These are phyloP conservation scores for Puccinia polysora DNA, from an alignment of 1,284 basidiomycete genomes.

Conservation along the genomic window DNA sequence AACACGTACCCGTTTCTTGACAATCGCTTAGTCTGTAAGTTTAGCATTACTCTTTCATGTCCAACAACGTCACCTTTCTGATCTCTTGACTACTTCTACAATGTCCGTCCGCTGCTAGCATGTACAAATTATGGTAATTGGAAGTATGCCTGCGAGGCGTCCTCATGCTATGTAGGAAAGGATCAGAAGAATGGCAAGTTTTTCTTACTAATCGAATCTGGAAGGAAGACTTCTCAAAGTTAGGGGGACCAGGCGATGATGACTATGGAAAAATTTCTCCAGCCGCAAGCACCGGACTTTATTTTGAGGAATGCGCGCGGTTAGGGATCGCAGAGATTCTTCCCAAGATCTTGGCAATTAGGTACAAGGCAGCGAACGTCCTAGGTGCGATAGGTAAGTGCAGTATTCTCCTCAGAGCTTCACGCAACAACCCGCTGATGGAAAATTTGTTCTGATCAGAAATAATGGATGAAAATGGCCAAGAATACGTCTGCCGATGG, in stretches of 20 bases:
- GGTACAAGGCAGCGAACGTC: conserved; percentile 9
- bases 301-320: conserved; percentile 9
- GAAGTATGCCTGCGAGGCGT: conserved; percentile 7
- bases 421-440: background rate
- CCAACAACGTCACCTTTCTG: background rate
- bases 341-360: conserved; percentile 19
- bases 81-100: background rate
- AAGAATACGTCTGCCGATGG: conserved; percentile 23
- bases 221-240: background rate
- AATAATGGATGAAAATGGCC: conserved; percentile 17
- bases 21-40: conserved; percentile 5
- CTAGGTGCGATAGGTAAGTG: conserved; percentile 10
- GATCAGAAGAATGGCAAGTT: background rate
- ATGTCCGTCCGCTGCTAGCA: background rate
- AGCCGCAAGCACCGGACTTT: conserved; percentile 8
- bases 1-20: conserved; percentile 6
- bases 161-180: conserved; percentile 2
- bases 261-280: background rate
- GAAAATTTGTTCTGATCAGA: conserved; percentile 2
- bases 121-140: conserved; percentile 18
- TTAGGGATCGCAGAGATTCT: conserved; percentile 24
- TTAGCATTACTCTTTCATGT: background rate
- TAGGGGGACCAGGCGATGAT: background rate
- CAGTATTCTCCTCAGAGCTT: background rate
- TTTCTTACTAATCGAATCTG: background rate